A percentile compares a stretch with the other conserved stretches of the same genome.
These are phyloP conservation scores for Colletotrichum destructivum DNA, from an alignment of 2,329 filamentous ascomycete genomes.

Conservation along the genomic window DNA sequence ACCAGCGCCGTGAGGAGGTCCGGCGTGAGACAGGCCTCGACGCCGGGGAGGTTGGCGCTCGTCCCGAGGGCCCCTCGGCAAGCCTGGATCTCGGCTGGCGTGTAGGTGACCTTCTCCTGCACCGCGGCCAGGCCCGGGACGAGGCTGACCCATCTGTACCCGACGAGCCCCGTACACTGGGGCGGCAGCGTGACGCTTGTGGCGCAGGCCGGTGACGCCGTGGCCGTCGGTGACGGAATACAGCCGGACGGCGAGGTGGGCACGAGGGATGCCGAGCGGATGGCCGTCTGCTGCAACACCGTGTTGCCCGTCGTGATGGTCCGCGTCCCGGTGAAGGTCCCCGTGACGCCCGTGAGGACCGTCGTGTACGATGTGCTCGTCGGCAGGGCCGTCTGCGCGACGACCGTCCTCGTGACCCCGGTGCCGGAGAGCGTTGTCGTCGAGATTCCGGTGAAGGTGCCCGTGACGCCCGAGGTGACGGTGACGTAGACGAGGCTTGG, in stretches of 20 bases:
- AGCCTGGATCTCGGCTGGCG: accelerated
- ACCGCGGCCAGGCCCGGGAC: no score
- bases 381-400: slow-evolving; percentile 17
- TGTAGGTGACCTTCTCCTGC: not conserved
- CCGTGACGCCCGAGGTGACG: slow-evolving; percentile 1
- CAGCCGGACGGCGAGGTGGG: slow-evolving; percentile 23
- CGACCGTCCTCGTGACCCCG: slow-evolving; percentile 15
- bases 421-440: not conserved
- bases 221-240: slow-evolving; percentile 6
- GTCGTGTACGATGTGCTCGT: slow-evolving; percentile 16
- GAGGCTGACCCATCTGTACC: no score
- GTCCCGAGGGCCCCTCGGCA: not conserved
- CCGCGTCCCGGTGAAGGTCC: slow-evolving; percentile 7
- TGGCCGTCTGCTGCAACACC: not conserved
- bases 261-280: not conserved
- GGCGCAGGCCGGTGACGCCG: not conserved
- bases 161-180: not conserved
- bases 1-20: not conserved
- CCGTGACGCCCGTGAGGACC: not conserved
- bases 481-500: not conserved
- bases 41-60: not conserved
- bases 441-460: slow-evolving; percentile 17
- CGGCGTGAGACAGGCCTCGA: not conserved
- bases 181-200: not conserved
- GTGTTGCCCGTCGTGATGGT: not conserved